A percentile compares a stretch with the other conserved stretches of the same genome.
Conservation (phyloP, 1,139 yeast genomes). For the Zygoascus sp. region DNA sequence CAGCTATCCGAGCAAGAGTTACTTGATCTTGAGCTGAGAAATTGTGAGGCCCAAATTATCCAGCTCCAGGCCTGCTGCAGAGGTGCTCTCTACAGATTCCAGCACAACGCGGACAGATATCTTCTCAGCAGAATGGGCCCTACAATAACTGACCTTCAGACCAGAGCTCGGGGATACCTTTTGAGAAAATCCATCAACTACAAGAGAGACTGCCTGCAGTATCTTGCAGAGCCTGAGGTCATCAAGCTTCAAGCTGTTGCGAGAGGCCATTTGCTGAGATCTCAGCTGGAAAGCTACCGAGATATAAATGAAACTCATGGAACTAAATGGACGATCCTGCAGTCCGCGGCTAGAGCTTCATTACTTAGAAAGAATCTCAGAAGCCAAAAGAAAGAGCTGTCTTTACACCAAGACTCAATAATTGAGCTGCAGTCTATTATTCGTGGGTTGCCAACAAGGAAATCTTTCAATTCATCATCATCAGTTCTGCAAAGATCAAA, state of each 20-base stretch:
- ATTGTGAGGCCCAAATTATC: constrained; percentile 26
- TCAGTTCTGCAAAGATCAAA: constrained; percentile 19
- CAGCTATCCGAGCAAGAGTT: constrained; percentile 30
- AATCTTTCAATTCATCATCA: not conserved
- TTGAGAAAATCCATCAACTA: constrained; percentile 16
- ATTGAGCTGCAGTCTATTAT: constrained; percentile 41
- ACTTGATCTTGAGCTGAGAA: constrained; percentile 32
- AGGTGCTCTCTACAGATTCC: constrained; percentile 23
- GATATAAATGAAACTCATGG: constrained; percentile 22
- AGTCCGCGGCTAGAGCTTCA: constrained; percentile 32
- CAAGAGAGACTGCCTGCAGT: constrained; percentile 18
- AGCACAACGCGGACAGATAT: constrained; percentile 19
- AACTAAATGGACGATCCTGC: constrained; percentile 28
- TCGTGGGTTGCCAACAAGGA: constrained; percentile 39
- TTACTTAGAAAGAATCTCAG: constrained; percentile 8
- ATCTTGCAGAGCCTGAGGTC: constrained; percentile 33
- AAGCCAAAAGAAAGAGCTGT: constrained; percentile 16
- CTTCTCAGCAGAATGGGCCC: constrained; percentile 18
- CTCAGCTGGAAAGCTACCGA: constrained; percentile 13
- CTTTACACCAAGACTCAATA: constrained; percentile 22
- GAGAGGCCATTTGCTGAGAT: constrained; percentile 45
- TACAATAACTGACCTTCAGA: constrained; percentile 21
- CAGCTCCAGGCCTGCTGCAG: constrained; percentile 39
- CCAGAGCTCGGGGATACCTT: constrained; percentile 14
- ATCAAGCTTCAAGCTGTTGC: constrained; percentile 48